Evolutionary conservation across 768 basidiomycete species (phyloP).

Genomic region (Tylopilus balloui): DNA sequence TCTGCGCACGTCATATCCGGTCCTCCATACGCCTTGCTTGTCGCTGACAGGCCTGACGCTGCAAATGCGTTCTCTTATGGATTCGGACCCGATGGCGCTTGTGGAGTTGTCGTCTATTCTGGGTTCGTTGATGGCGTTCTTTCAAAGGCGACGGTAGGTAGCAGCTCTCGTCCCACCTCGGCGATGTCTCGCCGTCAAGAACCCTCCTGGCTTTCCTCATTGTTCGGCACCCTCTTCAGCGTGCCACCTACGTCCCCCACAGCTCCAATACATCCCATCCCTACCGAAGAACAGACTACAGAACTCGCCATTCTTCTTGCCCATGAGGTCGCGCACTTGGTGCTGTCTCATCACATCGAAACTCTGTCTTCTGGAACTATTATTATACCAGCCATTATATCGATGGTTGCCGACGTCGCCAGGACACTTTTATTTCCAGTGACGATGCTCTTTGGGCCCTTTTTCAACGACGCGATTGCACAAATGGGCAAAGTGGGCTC

Average conservation of each 20-base stretch:
- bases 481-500: constrained; percentile 74
- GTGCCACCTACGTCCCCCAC: constrained; percentile 31
- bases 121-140: constrained; percentile 90
- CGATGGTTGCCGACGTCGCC: constrained; percentile 70
- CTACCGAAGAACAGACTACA: constrained; percentile 78
- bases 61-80: constrained; percentile 95
- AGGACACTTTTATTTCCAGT: constrained; percentile 81
- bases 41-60: constrained; percentile 82
- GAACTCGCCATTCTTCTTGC: constrained; percentile 88
- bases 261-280: constrained; percentile 41
- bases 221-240: constrained; percentile 44
- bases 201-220: constrained; percentile 43
- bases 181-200: constrained; percentile 16
- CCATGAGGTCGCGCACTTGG: constrained; percentile 90
- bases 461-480: constrained; percentile 90
- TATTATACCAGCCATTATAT: constrained; percentile 74
- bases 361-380: constrained; percentile 82
- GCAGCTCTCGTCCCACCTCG: constrained; percentile 25
- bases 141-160: constrained; percentile 32
- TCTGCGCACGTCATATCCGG: constrained; percentile 62
- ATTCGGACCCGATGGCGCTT: constrained; percentile 86
- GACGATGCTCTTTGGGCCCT: constrained; percentile 90
- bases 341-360: constrained; percentile 89
- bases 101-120: constrained; percentile 91
- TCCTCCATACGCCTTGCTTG: constrained; percentile 83